Percentiles rank a stretch among this genome's conserved stretches.
These are phyloP conservation scores for Russula sp. DNA, from an alignment of 768 basidiomycete species.

Conservation along the genomic window DNA sequence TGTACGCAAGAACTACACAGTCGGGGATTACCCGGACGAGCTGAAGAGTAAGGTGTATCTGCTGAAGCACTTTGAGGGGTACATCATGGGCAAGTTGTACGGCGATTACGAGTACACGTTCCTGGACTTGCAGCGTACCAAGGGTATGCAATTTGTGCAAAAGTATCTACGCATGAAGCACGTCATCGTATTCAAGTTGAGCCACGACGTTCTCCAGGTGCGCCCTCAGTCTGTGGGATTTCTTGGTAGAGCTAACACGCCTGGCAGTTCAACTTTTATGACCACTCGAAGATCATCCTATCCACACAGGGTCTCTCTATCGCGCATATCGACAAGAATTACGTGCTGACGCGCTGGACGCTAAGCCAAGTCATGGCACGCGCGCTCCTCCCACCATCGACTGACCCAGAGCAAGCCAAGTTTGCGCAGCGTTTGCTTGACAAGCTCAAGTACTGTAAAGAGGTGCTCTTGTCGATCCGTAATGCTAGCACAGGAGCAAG, in stretches of 20 bases:
- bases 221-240: slow-evolving; percentile 17
- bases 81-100: slow-evolving; percentile 88
- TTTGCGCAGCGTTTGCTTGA: slow-evolving; percentile 60
- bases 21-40: slow-evolving; percentile 69
- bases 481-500: slow-evolving; percentile 43
- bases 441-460: slow-evolving; percentile 83
- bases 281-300: slow-evolving; percentile 92
- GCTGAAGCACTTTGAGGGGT: slow-evolving; percentile 88
- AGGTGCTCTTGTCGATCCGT: slow-evolving; percentile 68
- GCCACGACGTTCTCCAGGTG: slow-evolving; percentile 93
- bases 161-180: slow-evolving; percentile 96
- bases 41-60: slow-evolving; percentile 89
- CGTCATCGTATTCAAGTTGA: slow-evolving; percentile 94
- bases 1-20: slow-evolving; percentile 64
- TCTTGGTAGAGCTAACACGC: slow-evolving; percentile 5
- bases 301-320: slow-evolving; percentile 73
- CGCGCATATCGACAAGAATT: slow-evolving; percentile 89
- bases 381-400: slow-evolving; percentile 36
- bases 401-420: slow-evolving; percentile 53
- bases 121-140: slow-evolving; percentile 56
- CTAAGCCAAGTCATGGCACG: slow-evolving; percentile 64
- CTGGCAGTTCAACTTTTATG: slow-evolving; percentile 93
- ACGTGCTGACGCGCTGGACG: slow-evolving; percentile 67
- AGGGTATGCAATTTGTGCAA: slow-evolving; percentile 93
- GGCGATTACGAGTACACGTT: slow-evolving; percentile 82